phyloP scores from a whole-genome alignment of 2,329 filamentous ascomycete genomes.

The Davidsoniella virescens region DNA sequence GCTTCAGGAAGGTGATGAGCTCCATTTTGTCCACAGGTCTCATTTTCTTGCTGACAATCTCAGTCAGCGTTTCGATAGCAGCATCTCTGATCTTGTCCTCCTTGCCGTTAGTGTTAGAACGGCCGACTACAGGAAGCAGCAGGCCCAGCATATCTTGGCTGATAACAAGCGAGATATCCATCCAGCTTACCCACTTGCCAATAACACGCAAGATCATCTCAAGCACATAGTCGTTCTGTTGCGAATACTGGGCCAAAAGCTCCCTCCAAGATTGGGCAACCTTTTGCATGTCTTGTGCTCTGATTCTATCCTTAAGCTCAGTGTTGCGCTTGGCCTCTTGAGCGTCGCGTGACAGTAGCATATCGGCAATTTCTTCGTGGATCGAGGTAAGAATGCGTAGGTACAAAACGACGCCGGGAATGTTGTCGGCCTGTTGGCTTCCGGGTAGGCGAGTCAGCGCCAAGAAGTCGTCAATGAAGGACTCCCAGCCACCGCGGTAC shows the following conservation, averaged over 20 bases:
- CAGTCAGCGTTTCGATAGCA: constrained; percentile 85
- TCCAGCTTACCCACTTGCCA: constrained; percentile 97
- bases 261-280: constrained; percentile 85
- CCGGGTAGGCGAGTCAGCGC: constrained; percentile 50
- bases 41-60: constrained; percentile 98
- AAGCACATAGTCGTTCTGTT: constrained; percentile 53
- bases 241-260: constrained; percentile 62
- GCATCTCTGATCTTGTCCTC: constrained; percentile 75
- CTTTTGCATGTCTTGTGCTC: constrained; percentile 73
- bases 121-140: constrained; percentile 76
- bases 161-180: constrained; percentile 85
- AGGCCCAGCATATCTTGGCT: constrained; percentile 75
- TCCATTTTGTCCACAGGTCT: constrained; percentile 82
- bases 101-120: constrained; percentile 33
- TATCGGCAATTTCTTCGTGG: constrained; percentile 94
- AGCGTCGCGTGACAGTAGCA: constrained; percentile 62
- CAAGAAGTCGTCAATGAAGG: constrained; percentile 81
- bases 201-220: constrained; percentile 86
- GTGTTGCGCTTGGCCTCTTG: constrained; percentile 73
- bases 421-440: constrained; percentile 48
- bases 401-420: constrained; percentile 66
- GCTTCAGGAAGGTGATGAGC: constrained; percentile 79
- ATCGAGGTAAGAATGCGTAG: constrained; percentile 76
- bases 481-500: constrained; percentile 74
- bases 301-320: constrained; percentile 78